Evolutionary conservation across 768 basidiomycete genomes (phyloP).

Genomic region (Hirschioporus abietinus): DNA sequence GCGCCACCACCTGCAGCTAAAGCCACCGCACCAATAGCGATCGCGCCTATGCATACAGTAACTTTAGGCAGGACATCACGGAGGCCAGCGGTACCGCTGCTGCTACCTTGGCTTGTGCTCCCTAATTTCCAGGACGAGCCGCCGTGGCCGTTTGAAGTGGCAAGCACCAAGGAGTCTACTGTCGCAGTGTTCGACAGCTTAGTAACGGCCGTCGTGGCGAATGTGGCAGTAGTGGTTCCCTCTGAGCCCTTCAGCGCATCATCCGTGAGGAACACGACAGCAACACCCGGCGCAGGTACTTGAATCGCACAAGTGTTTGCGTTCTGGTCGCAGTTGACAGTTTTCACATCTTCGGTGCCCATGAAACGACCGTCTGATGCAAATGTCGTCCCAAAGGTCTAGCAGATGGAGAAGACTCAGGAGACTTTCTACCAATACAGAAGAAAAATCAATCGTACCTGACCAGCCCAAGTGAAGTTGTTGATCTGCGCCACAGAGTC

Average conservation of each 20-base stretch:
- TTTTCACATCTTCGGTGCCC: slow-evolving; percentile 50
- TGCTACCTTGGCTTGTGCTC: slow-evolving; percentile 1
- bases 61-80: neutral
- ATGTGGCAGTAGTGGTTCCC: slow-evolving; percentile 35
- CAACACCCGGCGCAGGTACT: slow-evolving; percentile 67
- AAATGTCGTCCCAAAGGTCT: slow-evolving; percentile 60
- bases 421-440: neutral
- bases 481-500: slow-evolving; percentile 35
- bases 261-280: slow-evolving; percentile 64
- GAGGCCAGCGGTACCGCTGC: neutral
- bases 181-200: slow-evolving; percentile 50
- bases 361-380: slow-evolving; percentile 62
- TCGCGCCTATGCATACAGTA: neutral
- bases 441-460: slow-evolving; percentile 25
- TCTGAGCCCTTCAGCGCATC: slow-evolving; percentile 28
- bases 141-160: slow-evolving; percentile 53
- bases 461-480: slow-evolving; percentile 46
- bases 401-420: neutral
- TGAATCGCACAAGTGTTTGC: slow-evolving; percentile 51
- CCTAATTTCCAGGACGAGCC: neutral
- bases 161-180: slow-evolving; percentile 48
- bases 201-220: slow-evolving; percentile 54
- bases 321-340: slow-evolving; percentile 51
- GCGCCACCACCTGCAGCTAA: neutral
- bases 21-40: slow-evolving; percentile 2